These are phyloP conservation scores for Paulownia fortunei DNA, from an alignment of 257 asterid species.

Conservation along the genomic window DNA sequence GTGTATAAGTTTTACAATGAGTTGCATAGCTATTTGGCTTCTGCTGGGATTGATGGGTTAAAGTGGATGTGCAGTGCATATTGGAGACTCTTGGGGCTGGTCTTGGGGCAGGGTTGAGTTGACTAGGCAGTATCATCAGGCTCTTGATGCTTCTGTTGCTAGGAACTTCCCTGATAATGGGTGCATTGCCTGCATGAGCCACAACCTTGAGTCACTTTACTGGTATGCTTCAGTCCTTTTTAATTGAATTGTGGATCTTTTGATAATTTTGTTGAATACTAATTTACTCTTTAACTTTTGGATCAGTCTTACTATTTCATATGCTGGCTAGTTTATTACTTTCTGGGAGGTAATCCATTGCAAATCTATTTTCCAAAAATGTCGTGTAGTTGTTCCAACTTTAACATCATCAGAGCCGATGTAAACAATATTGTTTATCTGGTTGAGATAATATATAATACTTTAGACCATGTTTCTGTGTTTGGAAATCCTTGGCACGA, in stretches of 20 bases:
- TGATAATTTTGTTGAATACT: neutral
- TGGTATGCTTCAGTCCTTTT: conserved; percentile 48
- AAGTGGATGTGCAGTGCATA: conserved; percentile 87
- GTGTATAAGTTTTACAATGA: conserved; percentile 73
- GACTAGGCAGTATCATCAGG: conserved; percentile 80
- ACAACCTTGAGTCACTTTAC: conserved; percentile 80
- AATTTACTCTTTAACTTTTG: neutral
- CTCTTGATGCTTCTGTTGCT: conserved; percentile 87
- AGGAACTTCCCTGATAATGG: conserved; percentile 75
- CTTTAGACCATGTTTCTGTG: no score
- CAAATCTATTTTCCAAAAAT: neutral
- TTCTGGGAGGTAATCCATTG: neutral
- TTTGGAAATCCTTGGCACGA: no score
- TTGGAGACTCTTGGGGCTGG: conserved; percentile 88
- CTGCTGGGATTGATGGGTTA: conserved; percentile 86
- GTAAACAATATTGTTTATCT: neutral
- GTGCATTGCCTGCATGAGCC: conserved; percentile 98
- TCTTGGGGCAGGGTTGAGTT: conserved; percentile 86
- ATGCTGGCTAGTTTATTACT: neutral
- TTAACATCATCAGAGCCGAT: no score
- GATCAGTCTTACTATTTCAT: no score
- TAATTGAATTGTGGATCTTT: neutral
- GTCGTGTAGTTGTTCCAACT: neutral
- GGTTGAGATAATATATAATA: no score
- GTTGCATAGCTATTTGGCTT: conserved; percentile 75